Evolutionary conservation across 129 eudicot species (phyloP), one percentile per base, ranked within the genome.

Genomic region (Lonicera japonica): DNA sequence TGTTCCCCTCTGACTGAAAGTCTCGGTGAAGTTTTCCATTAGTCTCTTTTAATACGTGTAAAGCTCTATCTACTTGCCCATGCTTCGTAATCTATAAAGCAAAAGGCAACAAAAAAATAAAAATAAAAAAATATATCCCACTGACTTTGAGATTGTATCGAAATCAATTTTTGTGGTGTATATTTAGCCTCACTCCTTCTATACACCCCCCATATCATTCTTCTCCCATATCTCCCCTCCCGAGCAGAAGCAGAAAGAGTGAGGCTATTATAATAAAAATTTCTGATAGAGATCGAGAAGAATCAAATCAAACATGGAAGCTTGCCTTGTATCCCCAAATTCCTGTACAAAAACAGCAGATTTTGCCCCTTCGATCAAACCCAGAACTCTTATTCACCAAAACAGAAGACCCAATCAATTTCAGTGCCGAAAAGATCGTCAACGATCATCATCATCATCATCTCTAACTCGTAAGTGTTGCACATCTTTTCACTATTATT

Each of bases 241-340:
- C 4, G 4, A 47, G 54, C n/a, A n/a, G n/a, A 11, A 22, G 43
- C 40, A 19, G 11, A 9, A 7, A 11, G 13, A 66, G 23, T 6
- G 36, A 29, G 36, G 36, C 36, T 29, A 29, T n/a, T n/a, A n/a
- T n/a, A n/a, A n/a, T n/a, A n/a, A n/a, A n/a, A n/a, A 29, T 29
- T 29, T 29, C 36, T 29, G 36, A 29, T 29, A 29, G 64, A 5
- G 63, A n/a, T n/a, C n/a, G n/a, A 21, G 21, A 56, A 58, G 45
- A 17, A 48, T 55, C 6, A 2, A 29, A 29, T 29, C 36, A 46
- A 55, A 66, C 56, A 86, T 88, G 94, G 89, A 88, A 54, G 94
- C 94, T 72, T 82, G 87, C 56, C 77, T 68, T 85, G 64, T 84
- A 38, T 72, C 94, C 55, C 79, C 94, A 61, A 80, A 66, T 63